These are phyloP conservation scores for Athelia psychrophila DNA, from an alignment of 1,284 basidiomycete genomes.

Conservation along the genomic window DNA sequence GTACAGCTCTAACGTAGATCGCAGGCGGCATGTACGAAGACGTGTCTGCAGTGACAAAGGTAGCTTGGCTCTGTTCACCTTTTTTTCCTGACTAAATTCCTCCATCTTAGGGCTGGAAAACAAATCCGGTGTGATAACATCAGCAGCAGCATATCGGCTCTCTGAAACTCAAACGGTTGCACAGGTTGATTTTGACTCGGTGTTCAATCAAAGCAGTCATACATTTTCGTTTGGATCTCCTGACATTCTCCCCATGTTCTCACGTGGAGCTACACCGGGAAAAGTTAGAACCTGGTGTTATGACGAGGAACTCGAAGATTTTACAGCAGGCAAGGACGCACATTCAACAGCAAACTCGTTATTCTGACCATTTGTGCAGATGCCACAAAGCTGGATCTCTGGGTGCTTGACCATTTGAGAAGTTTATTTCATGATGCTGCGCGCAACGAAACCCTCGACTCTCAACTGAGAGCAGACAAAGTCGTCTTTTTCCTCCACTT, in stretches of 20 bases:
- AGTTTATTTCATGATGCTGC: constrained; percentile 64
- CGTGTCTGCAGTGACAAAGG: constrained; percentile 86
- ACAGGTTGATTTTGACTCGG: constrained; percentile 86
- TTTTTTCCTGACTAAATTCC: constrained; percentile 1
- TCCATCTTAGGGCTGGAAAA: constrained; percentile 76
- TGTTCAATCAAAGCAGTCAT: constrained; percentile 80
- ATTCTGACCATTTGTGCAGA: constrained; percentile 39
- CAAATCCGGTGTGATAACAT: constrained; percentile 66
- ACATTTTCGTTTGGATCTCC: constrained; percentile 88
- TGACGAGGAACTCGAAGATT: constrained; percentile 78
- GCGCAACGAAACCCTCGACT: constrained; percentile 42
- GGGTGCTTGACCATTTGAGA: constrained; percentile 73
- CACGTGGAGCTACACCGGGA: constrained; percentile 66
- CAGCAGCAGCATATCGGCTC: neutral
- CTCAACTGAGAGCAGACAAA: constrained; percentile 50
- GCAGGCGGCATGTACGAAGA: constrained; percentile 90
- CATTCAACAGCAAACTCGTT: neutral
- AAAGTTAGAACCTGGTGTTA: constrained; percentile 80
- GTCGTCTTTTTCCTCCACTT: constrained; percentile 86
- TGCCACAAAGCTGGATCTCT: constrained; percentile 75
- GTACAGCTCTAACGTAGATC: neutral
- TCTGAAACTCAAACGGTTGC: no score
- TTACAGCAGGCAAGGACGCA: constrained; percentile 63
- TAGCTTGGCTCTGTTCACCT: constrained; percentile 15
- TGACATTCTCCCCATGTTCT: constrained; percentile 90